Base-by-base conservation (phyloP, 495 filamentous ascomycete species). In the Xylaria curta region DNA sequence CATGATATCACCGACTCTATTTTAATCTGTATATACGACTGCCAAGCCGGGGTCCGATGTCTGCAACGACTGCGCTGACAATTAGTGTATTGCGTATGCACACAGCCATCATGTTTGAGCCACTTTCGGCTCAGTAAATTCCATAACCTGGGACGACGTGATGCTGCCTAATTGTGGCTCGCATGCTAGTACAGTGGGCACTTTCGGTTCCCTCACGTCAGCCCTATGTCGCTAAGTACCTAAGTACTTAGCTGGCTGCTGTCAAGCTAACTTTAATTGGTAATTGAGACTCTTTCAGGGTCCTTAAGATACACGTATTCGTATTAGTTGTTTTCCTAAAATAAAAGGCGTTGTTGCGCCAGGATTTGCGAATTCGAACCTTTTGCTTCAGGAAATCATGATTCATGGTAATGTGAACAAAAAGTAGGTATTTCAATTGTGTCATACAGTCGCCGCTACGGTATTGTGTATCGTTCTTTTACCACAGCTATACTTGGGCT, bases 1-100 rank as follows among this genome's bases (percentile, higher is more conserved):
- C 19, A 66, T n/a, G 28, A 38, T 31, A 9, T 44, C 60, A 62
- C 1, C 24, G 13, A 21, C 10, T 60, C 38, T 47, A 65, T 49
- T 65, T 65, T 65, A 26, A 42, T 63, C 12, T 3, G 28, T 24
- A 1, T 28, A 63, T 17, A 33, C n/a, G 13, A 38, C 59, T 10
- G 26, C 12, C 21, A 44, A 44, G 42, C 13, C 26, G 4, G 26
- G 9, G 12, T 8, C 12, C 31, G 9, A n/a, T 40, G 9, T 53
- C 63, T 40, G 47, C 24, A 17, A 66, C 63, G 13, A 19, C 63
- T 66, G 63, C 46, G 46, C 63, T 31, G 58, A 28, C 42, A 47
- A 64, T 40, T 26, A 42, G 38, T 42, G 38, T 42, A 42, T 13
- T 42, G 38, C 38, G 17, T 60, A 9, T 4, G 5, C 0, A 38